Base-by-base conservation (phyloP, 768 basidiomycete species). In the Mycena filopes region DNA sequence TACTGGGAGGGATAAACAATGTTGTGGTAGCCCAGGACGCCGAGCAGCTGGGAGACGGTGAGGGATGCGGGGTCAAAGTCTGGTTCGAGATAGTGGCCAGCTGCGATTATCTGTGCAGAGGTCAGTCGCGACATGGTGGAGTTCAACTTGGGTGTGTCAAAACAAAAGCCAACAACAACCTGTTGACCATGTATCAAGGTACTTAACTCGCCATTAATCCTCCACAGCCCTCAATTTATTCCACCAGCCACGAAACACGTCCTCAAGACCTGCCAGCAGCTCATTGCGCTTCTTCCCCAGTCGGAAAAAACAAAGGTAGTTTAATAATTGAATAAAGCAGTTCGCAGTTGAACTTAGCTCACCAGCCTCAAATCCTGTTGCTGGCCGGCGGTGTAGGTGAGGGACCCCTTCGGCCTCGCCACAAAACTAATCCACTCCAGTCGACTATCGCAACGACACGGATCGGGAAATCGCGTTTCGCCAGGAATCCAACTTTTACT, bases 401-500 rank as follows among this genome's bases (percentile, higher is more conserved):
- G 66, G 21, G 26, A 26, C 3, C n/a, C 20, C 18, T n/a, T 16
- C 48, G n/a, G 12, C 3, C 23, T 23, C n/a, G 25, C n/a, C 9
- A 26, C 28, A 18, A 7, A 33, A 10, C 16, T 45, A 28, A 55
- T 50, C n/a, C 21, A 9, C 21, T 6, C 3, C 51, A 68, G 87
- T 85, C 3, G 80, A 83, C 0, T 93, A 82, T 72, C 81, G 93
- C 66, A 87, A 94, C 73, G 94, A 96, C 74, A 96, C 95, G 13
- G 94, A 96, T 74, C 85, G 94, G 33, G 93, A 95, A 77, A 78
- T 94, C 45, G 74, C 81, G 5, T 94, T 94, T 68, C 77, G 76
- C 46, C 80, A 80, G 65, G 94, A 96, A 77, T 91, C 90, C 71
- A 97, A 97, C 78, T 97, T 97, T 75, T 90, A 86, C 78, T 97